Evolutionary conservation across 352 stramenopile genomes (phyloP).

Genomic region (Pythium sukuiense): DNA sequence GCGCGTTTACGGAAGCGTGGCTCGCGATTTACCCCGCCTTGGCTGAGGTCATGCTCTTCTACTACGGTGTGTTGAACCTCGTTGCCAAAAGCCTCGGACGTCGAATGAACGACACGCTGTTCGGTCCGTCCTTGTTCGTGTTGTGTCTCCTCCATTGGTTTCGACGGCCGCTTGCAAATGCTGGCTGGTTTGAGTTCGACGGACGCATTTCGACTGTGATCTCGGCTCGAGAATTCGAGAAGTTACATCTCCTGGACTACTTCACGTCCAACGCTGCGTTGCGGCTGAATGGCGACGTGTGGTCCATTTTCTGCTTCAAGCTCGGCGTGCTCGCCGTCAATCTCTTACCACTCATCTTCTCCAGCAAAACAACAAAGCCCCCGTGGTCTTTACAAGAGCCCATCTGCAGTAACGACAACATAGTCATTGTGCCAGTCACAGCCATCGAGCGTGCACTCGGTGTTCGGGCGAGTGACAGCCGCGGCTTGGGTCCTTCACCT

Average conservation of each 20-base stretch:
- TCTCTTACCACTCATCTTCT: slow-evolving; percentile 33
- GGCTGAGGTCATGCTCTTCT: slow-evolving; percentile 25
- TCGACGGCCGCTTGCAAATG: slow-evolving; percentile 24
- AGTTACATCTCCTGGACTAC: slow-evolving; percentile 28
- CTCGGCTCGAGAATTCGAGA: slow-evolving; percentile 27
- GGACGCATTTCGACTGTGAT: slow-evolving; percentile 27
- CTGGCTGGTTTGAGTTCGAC: slow-evolving; percentile 27
- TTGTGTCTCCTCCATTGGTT: slow-evolving; percentile 33
- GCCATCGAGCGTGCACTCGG: slow-evolving; percentile 1
- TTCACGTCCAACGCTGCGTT: slow-evolving; percentile 32
- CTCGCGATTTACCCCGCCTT: slow-evolving; percentile 38
- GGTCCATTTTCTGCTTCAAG: slow-evolving; percentile 40
- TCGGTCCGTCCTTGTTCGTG: slow-evolving; percentile 32
- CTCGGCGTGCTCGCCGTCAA: slow-evolving; percentile 39
- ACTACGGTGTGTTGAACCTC: slow-evolving; percentile 40
- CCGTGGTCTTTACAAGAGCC: background rate
- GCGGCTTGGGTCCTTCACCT: background rate
- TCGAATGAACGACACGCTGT: slow-evolving; percentile 33
- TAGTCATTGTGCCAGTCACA: background rate
- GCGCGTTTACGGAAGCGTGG: slow-evolving; percentile 42
- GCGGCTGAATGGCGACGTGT: slow-evolving; percentile 34
- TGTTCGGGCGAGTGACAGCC: slow-evolving; percentile 1
- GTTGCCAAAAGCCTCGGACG: slow-evolving; percentile 29
- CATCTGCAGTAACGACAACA: background rate
- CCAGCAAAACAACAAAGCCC: background rate